These are phyloP conservation scores for Phytophthora melonis DNA, from an alignment of 352 stramenopile species.

Conservation along the genomic window DNA sequence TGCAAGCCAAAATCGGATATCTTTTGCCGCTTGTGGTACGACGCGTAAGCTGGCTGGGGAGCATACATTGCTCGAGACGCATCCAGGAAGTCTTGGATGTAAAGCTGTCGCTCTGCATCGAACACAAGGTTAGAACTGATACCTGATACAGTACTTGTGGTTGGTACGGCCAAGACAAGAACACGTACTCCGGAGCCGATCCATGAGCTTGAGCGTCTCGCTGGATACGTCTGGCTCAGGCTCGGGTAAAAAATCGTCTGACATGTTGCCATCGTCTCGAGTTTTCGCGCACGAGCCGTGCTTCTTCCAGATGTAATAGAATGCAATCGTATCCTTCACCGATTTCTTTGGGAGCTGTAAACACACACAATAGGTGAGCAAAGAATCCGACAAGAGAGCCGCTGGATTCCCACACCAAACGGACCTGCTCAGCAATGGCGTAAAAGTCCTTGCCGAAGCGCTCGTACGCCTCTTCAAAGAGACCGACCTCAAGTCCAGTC, in stretches of 20 bases:
- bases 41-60: conserved; percentile 41
- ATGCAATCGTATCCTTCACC: conserved; percentile 71
- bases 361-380: background rate
- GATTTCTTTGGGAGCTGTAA: conserved; percentile 70
- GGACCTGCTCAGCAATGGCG: conserved; percentile 73
- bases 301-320: conserved; percentile 92
- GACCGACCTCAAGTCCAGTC: conserved; percentile 73
- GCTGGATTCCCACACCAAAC: background rate
- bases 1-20: conserved; percentile 66
- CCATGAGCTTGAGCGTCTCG: conserved; percentile 67
- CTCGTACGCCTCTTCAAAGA: conserved; percentile 85
- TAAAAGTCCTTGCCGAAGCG: conserved; percentile 85
- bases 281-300: conserved; percentile 58
- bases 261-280: conserved; percentile 44
- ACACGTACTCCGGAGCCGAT: conserved; percentile 69
- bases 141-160: background rate
- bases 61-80: conserved; percentile 65
- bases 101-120: conserved; percentile 65
- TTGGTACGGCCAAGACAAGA: background rate
- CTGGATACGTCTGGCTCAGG: conserved; percentile 63
- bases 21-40: conserved; percentile 64
- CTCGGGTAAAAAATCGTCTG: conserved; percentile 60
- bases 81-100: conserved; percentile 75
- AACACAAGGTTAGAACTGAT: conserved; percentile 5
- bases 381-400: background rate